Base-by-base conservation (phyloP, 2,329 filamentous ascomycete species). In the Ploettnerulaceae sp. region DNA sequence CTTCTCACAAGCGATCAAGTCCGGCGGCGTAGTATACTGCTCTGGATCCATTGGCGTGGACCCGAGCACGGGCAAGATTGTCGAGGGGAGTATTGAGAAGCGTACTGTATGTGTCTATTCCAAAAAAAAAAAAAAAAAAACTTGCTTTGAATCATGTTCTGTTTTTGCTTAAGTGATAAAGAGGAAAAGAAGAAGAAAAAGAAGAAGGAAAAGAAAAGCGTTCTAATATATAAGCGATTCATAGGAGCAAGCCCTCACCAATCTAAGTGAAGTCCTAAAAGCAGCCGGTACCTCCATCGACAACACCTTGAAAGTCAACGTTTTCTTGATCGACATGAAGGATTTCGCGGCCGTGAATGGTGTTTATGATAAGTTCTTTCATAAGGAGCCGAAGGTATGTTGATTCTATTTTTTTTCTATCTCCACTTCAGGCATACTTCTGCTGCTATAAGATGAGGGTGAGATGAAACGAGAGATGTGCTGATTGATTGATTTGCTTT, bases 11-110 rank as follows among this genome's bases (percentile, higher is more conserved):
- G 80, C 78, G 31, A 70, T 83, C 55, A 71, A 77, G 53, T 72
- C 73, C 63, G 79, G 81, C 58, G 81, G 80, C 57, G 76, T 82
- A 63, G 77, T 87, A n/a, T 86, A 84, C 68, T 84, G 81, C 68
- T 84, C 79, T 1, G 83, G 82, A 18, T 72, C 71, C 51, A 70
- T 86, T 24, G 76, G 76, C 11, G 68, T 79, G 57, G 73, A 82
- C 54, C 73, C 78, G n/a, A 79, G 76, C 0, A 68, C 66, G 15
- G n/a, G n/a, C n/a, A 68, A 74, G 45, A 46, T 84, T 2, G 70
- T 79, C 6, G 71, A 79, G 8, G 81, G 80, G 3, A 72, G 72
- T 42, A 67, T 83, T 44, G 71, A 71, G 52, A 76, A 75, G 45
- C 65, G 73, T 26, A 73, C 72, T 45, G 77, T 79, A 66, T 46